Conservation (phyloP, 305 asterid genomes). For the Plantago rigida region DNA sequence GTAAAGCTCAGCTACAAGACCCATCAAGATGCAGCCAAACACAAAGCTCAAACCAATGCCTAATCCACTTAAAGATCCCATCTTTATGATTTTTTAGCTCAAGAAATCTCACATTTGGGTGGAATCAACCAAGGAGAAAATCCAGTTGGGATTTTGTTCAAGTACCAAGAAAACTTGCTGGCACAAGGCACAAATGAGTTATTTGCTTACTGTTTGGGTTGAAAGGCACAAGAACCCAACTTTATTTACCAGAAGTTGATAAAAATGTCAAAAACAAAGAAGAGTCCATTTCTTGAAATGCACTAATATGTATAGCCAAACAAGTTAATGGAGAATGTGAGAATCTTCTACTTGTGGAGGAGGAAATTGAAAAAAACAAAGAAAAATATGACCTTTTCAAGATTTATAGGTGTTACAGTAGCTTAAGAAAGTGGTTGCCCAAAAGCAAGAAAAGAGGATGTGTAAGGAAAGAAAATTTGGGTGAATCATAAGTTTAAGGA, state of each 20-base stretch:
- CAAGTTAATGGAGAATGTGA: constrained; percentile 14
- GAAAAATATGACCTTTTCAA: too few relatives aligned
- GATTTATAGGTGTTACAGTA: not conserved
- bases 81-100: constrained; percentile 24
- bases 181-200: too few relatives aligned
- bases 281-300: constrained; percentile 14
- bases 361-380: constrained; percentile 11
- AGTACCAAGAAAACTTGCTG: constrained; percentile 17
- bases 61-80: constrained; percentile 74
- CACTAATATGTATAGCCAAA: constrained; percentile 6
- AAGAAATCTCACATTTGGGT: constrained; percentile 25
- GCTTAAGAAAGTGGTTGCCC: constrained; percentile 11
- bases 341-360: constrained; percentile 8
- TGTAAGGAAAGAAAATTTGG: constrained; percentile 7
- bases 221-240: constrained; percentile 16
- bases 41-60: constrained; percentile 67
- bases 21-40: constrained; percentile 64
- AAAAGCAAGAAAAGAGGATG: constrained; percentile 18
- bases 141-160: constrained; percentile 18
- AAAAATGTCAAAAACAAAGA: constrained; percentile 7
- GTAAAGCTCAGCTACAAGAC: constrained; percentile 69
- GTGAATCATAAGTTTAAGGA: constrained; percentile 9
- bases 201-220: constrained; percentile 20
- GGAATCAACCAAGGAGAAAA: not conserved
- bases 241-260: constrained; percentile 6